Conservation (phyloP, 495 filamentous ascomycete genomes). For the Usnea hakonensis region DNA sequence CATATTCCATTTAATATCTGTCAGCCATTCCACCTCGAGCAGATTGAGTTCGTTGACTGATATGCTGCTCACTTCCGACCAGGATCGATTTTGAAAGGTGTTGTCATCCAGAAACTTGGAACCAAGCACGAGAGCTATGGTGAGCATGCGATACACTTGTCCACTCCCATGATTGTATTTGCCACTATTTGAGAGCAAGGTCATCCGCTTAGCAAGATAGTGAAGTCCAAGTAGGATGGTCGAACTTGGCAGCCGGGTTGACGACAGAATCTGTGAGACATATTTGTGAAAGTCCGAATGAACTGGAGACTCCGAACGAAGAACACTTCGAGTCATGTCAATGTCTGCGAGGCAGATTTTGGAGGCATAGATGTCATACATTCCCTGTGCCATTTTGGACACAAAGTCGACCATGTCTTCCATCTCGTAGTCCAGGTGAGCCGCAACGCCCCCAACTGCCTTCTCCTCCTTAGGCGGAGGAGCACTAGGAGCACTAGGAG, state of each 20-base stretch:
- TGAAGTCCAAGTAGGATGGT: constrained; percentile 90
- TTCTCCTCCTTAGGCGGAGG: constrained; percentile 44
- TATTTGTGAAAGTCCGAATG: constrained; percentile 86
- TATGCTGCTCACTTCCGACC: constrained; percentile 96
- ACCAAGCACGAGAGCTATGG: constrained; percentile 77
- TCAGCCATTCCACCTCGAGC: constrained; percentile 88
- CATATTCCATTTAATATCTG: constrained; percentile 75
- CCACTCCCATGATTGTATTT: constrained; percentile 54
- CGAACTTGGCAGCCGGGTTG: constrained; percentile 87
- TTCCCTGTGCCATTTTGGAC: constrained; percentile 78
- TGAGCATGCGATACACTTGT: constrained; percentile 86
- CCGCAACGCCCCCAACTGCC: constrained; percentile 78
- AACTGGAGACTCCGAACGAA: constrained; percentile 54
- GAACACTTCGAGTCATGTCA: constrained; percentile 68
- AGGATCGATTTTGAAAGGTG: constrained; percentile 98
- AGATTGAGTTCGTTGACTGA: constrained; percentile 78
- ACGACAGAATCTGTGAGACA: constrained; percentile 86
- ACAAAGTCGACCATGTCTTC: constrained; percentile 98
- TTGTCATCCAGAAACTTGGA: constrained; percentile 99
- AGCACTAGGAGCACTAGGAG: constrained; percentile 6
- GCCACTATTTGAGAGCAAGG: constrained; percentile 54
- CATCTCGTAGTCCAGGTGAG: constrained; percentile 97
- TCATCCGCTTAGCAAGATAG: constrained; percentile 78
- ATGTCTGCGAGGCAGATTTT: constrained; percentile 59
- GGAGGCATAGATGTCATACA: constrained; percentile 60